Conservation (phyloP, 768 basidiomycete species). For the Rhizopogon vesiculosus region DNA sequence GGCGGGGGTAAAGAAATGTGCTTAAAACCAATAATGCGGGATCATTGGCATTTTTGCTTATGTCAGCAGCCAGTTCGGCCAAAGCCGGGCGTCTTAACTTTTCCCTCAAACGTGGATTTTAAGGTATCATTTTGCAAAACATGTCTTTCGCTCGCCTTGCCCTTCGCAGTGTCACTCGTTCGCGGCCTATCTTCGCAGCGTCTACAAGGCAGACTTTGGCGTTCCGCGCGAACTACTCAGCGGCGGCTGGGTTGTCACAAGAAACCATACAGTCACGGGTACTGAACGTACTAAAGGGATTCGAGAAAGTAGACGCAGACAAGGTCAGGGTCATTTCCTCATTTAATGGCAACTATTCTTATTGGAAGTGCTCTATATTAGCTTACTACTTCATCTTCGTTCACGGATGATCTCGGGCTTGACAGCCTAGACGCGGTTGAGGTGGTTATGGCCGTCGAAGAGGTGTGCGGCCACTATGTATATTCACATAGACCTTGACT, state of each 20-base stretch:
- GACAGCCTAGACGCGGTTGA: slow-evolving; percentile 98
- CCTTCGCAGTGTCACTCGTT: slow-evolving; percentile 23
- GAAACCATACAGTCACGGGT: slow-evolving; percentile 20
- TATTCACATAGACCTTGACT: slow-evolving; percentile 5
- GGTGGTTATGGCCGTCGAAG: slow-evolving; percentile 98
- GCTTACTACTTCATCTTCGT: slow-evolving; percentile 56
- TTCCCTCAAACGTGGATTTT: neutral
- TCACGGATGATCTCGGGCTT: slow-evolving; percentile 52
- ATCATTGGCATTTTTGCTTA: too few relatives aligned
- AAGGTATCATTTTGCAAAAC: slow-evolving; percentile 4
- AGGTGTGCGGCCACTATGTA: slow-evolving; percentile 39
- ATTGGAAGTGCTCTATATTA: slow-evolving; percentile 29
- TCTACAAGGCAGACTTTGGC: slow-evolving; percentile 20
- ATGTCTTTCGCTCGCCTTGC: slow-evolving; percentile 33
- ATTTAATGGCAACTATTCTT: slow-evolving; percentile 21
- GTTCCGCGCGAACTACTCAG: slow-evolving; percentile 27
- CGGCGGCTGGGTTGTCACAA: slow-evolving; percentile 18
- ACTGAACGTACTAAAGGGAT: slow-evolving; percentile 25
- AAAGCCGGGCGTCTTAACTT: slow-evolving; percentile 16
- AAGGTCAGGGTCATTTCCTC: slow-evolving; percentile 18
- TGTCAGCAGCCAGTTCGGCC: slow-evolving; percentile 10
- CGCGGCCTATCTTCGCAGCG: slow-evolving; percentile 22
- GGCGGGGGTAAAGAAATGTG: slow-evolving; percentile 6
- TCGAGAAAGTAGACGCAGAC: slow-evolving; percentile 23
- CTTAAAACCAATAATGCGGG: too few relatives aligned